Base-by-base conservation (phyloP, 1,284 basidiomycete genomes). In the Puccinia coronata region DNA sequence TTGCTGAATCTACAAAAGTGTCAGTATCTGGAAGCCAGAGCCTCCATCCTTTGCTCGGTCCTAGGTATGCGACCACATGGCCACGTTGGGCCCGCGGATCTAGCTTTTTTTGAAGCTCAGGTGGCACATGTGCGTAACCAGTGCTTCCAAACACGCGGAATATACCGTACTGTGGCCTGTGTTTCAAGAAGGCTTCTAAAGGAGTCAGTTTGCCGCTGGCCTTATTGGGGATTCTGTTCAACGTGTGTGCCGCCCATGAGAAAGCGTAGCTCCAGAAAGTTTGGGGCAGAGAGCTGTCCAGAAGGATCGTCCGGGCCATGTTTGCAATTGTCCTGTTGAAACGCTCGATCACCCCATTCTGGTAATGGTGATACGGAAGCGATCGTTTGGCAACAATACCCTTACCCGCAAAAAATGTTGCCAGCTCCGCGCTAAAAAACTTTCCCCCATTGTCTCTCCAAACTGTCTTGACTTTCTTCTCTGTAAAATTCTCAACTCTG, bases 231-330 rank as follows among this genome's bases (percentile, higher is more conserved):
- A 74, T 55, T 23, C 51, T 4, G 20, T 74, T 74, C 1, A 74
- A 43, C 16, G 41, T 25, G 25, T 34, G 28, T 11, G 51, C 51
- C n/a, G 49, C 72, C 51, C 72, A 74, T 2, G 39, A 36, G 25
- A 11, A 74, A 5, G 72, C 49, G 43, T 36, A 74, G 9, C n/a
- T 25, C 72, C 72, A 74, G n/a, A 74, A 74, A 23, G 39, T 57
- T 3, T 59, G 31, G 8, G 72, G 72, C n/a, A 74, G 34, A 11
- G 25, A 3, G 49, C 51, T 57, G 34, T 25, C 53, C 18, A 20
- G 2, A 6, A 74, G 53, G 5, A 74, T 41, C 9, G 49, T 59
- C 18, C 72, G 34, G 3, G 8, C 72, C 49, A 74, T 74, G 39
- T 74, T 34, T 8, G 43, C 43, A 43, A 43, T 43, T 43, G 43